Base-by-base conservation (phyloP, 768 basidiomycete genomes). In the Mycena floridula region DNA sequence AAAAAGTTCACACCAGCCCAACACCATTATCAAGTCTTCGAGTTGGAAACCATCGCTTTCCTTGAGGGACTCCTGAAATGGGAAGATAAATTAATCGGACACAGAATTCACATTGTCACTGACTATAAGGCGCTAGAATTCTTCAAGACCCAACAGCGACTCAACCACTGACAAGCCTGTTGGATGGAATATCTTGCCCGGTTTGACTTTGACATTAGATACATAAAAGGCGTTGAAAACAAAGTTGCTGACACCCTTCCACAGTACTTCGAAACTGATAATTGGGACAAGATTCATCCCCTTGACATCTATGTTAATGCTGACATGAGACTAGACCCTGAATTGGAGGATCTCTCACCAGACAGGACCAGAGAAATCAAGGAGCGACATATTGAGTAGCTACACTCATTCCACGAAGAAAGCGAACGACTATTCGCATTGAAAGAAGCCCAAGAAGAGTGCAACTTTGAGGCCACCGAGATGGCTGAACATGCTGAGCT, bases 161-260 rank as follows among this genome's bases (percentile, higher is more conserved):
- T 68, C 0, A 64, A 58, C 0, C 44, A 52, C 0, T 43, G 50
- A 0, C 66, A 66, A 26, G 49, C 51, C 0, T 42, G 54, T 0
- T 68, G 68, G 68, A 40, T 48, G 25, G 49, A 64, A 48, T 57
- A 56, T 30, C 40, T 70, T 7, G 37, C 53, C 0, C 59, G 68
- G 21, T 69, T 57, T 26, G 56, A 68, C 23, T 54, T 58, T 41
- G 21, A 44, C 0, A 62, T 69, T 3, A 36, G 25, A 0, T 67
- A 67, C 41, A 47, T 67, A 5, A 27, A 37, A 1, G 66, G 63
- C 0, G 48, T 55, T 7, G 50, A 54, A 7, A 66, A 69, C 45
- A 47, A 45, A 4, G 54, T 54, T 2, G 57, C 63, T 0, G 64
- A 70, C 42, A 55, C 64, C 0, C 49, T 70, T 2, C 66, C 65